Percentiles rank a stretch among this genome's conserved stretches.
These are phyloP conservation scores for Calycina herbarum DNA, from an alignment of 2,329 filamentous ascomycete genomes.

Conservation along the genomic window DNA sequence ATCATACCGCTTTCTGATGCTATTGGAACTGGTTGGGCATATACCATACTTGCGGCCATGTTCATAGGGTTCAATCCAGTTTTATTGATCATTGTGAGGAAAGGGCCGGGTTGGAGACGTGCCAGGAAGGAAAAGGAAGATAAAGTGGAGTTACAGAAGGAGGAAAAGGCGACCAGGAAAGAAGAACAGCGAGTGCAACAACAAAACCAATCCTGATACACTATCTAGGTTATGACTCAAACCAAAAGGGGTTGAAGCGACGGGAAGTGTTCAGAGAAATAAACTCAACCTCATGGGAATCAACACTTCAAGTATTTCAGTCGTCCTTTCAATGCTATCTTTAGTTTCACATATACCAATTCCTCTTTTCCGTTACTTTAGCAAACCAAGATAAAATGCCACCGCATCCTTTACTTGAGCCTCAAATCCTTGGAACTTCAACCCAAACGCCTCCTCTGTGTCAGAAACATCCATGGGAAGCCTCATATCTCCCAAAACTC, in stretches of 20 bases:
- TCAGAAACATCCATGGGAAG: constrained; percentile 16
- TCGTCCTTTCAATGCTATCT: neutral
- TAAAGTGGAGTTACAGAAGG: neutral
- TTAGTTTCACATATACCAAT: too few relatives aligned
- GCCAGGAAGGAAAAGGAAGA: constrained; percentile 33
- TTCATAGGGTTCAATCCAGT: constrained; percentile 44
- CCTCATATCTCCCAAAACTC: constrained; percentile 5
- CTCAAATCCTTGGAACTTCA: constrained; percentile 16
- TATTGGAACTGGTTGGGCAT: constrained; percentile 54
- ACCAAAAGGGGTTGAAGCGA: too few relatives aligned
- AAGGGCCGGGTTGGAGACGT: constrained; percentile 47
- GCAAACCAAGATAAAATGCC: constrained; percentile 19
- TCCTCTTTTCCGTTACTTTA: neutral
- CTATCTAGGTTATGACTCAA: neutral
- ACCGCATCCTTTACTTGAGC: constrained; percentile 21
- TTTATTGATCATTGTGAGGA: constrained; percentile 44
- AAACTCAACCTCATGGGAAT: neutral
- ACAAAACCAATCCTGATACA: neutral
- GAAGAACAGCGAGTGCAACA: neutral
- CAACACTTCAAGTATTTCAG: neutral
- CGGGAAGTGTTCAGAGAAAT: neutral
- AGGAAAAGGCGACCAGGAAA: neutral
- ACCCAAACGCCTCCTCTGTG: constrained; percentile 23
- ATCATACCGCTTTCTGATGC: constrained; percentile 52
- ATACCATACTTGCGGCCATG: constrained; percentile 48